Base-by-base conservation (phyloP, 805 yeast genomes). In the Spathaspora sp. region DNA sequence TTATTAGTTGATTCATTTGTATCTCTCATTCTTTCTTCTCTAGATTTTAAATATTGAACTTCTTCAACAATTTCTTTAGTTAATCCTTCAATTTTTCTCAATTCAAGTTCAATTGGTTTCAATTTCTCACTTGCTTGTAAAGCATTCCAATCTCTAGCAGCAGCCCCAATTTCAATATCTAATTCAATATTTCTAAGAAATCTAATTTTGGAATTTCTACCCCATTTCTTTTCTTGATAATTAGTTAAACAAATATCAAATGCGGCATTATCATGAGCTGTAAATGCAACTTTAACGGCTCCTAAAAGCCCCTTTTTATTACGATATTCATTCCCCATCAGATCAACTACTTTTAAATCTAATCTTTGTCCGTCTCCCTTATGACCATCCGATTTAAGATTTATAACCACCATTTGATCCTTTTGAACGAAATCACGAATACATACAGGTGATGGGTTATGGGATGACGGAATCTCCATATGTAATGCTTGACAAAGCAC, bases 141-240 rank as follows among this genome's bases (percentile, higher is more conserved):
- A 20, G 91, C 89, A 66, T 91, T 90, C 97, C 98, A 94, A 73
- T 94, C 98, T 70, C 98, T 86, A 42, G 98, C 99, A 62, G 91
- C 89, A 48, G 97, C 89, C 44, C 99, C 99, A 55, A 91, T 85
- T 69, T 94, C 98, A 53, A 94, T 86, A 57, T 92, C 97, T 62
- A 94, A 76, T 64, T 91, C 97, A 60, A 94, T 75, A 49, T 86
- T 86, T 69, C 98, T 85, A 54, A 73, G 67, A 58, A 79, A 61
- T 29, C 75, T 66, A 45, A 76, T 73, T 26, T 79, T 78, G 50
- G 70, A 67, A 54, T 65, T 66, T 47, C 69, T 70, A 31, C 50
- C 29, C 56, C 60, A 56, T 47, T 60, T 59, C 18, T 67, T 65
- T 46, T 60, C 63, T 60, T 71, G 66, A 47, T 75, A 67, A 69